phyloP scores from a whole-genome alignment of 768 basidiomycete species.

The Suillus hirtellus region DNA sequence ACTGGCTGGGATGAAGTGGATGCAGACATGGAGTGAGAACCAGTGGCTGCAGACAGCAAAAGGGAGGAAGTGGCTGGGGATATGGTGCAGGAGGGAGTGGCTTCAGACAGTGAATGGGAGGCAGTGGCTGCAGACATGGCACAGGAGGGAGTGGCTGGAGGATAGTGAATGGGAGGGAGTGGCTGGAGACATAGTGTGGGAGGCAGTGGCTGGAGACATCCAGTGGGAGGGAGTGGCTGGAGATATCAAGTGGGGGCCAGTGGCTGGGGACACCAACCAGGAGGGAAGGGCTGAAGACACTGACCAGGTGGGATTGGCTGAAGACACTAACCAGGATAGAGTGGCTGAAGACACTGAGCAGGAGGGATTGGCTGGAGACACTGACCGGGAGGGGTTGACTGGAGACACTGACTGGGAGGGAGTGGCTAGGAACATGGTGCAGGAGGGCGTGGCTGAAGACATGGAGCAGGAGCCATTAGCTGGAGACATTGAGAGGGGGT shows the following conservation, averaged over 20 bases:
- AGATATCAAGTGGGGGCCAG: not conserved
- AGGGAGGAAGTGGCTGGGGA: not conserved
- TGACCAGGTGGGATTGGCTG: too few species aligned
- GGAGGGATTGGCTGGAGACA: too few species aligned
- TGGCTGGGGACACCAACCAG: too few species aligned
- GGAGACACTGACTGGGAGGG: accelerated
- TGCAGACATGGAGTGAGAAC: accelerated
- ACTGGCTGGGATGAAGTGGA: too few species aligned
- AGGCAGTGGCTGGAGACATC: not conserved
- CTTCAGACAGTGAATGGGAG: accelerated
- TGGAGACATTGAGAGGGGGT: too few species aligned
- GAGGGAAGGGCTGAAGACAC: too few species aligned
- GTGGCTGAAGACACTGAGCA: too few species aligned
- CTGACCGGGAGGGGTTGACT: too few species aligned
- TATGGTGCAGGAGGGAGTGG: not conserved
- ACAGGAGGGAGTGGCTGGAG: not conserved
- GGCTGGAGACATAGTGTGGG: not conserved
- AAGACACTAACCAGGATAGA: too few species aligned
- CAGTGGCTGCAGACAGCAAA: not conserved
- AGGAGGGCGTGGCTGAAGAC: too few species aligned
- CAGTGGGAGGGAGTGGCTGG: not conserved
- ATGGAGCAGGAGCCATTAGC: too few species aligned
- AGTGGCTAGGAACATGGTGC: too few species aligned
- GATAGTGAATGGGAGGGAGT: not conserved
- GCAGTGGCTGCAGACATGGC: not conserved